Evolutionary conservation across 345 rosid genomes (phyloP).

Genomic region (Combretum micranthum): DNA sequence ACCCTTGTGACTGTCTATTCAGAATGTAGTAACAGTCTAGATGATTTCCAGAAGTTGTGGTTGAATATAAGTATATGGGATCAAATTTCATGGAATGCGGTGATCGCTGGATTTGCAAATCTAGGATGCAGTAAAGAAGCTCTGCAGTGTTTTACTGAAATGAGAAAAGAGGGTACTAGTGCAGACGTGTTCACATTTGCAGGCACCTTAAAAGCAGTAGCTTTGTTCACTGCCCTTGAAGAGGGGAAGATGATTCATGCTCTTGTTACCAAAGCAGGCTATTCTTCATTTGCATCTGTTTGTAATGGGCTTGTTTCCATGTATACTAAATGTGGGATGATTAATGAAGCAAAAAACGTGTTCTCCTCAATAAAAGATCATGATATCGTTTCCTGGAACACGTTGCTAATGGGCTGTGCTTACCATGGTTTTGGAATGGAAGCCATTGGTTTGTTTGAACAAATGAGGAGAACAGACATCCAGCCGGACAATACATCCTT

Average conservation of each 20-base stretch:
- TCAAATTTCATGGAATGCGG: slow-evolving; percentile 34
- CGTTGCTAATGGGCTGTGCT: slow-evolving; percentile 25
- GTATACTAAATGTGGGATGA: slow-evolving; percentile 34
- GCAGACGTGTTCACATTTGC: slow-evolving; percentile 22
- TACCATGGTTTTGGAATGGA: slow-evolving; percentile 27
- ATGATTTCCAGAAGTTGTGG: slow-evolving; percentile 21
- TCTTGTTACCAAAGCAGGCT: slow-evolving; percentile 21
- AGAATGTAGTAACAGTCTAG: slow-evolving; percentile 17
- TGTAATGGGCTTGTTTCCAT: slow-evolving; percentile 30
- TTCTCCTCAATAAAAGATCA: slow-evolving; percentile 21
- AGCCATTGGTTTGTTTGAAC: slow-evolving; percentile 25
- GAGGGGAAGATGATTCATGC: slow-evolving; percentile 31
- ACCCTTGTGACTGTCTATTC: slow-evolving; percentile 26
- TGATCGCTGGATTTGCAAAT: slow-evolving; percentile 26
- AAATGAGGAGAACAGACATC: slow-evolving; percentile 21
- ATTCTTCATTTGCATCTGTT: slow-evolving; percentile 12
- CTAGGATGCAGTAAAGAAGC: slow-evolving; percentile 19
- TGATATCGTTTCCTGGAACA: slow-evolving; percentile 35
- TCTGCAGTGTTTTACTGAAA: slow-evolving; percentile 18
- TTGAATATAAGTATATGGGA: slow-evolving; percentile 10
- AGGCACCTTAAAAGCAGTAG: slow-evolving; percentile 25
- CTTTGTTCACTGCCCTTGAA: slow-evolving; percentile 16
- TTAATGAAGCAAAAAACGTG: slow-evolving; percentile 16
- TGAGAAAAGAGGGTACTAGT: slow-evolving; percentile 19
- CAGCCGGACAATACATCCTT: slow-evolving; percentile 27